Evolutionary conservation across 2,329 filamentous ascomycete species (phyloP).

Genomic region (Talaromyces sp.): DNA sequence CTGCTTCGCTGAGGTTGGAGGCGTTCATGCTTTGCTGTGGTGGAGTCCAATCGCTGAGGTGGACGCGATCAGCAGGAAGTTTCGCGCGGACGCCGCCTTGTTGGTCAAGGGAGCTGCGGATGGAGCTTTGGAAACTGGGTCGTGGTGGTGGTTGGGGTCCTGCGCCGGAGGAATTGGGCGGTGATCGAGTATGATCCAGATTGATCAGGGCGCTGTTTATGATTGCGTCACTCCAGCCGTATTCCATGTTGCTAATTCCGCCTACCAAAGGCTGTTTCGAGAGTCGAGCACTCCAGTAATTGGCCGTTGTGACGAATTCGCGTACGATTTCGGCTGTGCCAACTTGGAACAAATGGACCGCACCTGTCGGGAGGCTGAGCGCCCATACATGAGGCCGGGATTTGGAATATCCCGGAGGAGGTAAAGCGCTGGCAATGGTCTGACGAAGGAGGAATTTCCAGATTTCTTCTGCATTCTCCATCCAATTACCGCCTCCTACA

Average conservation of each 20-base stretch:
- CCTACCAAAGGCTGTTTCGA: constrained; percentile 91
- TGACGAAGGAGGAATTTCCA: constrained; percentile 84
- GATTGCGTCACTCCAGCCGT: constrained; percentile 86
- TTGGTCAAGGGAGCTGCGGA: constrained; percentile 63
- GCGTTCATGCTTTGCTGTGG: constrained; percentile 87
- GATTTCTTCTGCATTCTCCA: constrained; percentile 86
- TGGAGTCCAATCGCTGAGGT: constrained; percentile 82
- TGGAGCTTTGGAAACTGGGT: constrained; percentile 56
- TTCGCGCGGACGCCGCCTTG: constrained; percentile 55
- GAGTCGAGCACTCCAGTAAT: constrained; percentile 94
- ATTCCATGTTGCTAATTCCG: constrained; percentile 94
- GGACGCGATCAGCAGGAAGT: constrained; percentile 76
- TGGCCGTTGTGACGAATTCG: constrained; percentile 89
- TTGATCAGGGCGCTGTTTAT: constrained; percentile 70
- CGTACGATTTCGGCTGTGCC: constrained; percentile 90
- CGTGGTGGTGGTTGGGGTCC: constrained; percentile 26
- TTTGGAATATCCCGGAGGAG: constrained; percentile 88
- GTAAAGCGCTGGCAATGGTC: constrained; percentile 83
- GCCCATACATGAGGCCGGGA: constrained; percentile 90
- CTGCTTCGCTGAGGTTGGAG: constrained; percentile 68
- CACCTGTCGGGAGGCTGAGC: constrained; percentile 81
- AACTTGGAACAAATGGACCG: constrained; percentile 96
- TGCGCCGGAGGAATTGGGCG: constrained; percentile 30
- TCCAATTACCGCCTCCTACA: constrained; percentile 96
- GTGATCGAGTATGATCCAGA: constrained; percentile 33